phyloP scores from a whole-genome alignment of 176 grass and related monocot genomes.

The Puccinellia tenuiflora region DNA sequence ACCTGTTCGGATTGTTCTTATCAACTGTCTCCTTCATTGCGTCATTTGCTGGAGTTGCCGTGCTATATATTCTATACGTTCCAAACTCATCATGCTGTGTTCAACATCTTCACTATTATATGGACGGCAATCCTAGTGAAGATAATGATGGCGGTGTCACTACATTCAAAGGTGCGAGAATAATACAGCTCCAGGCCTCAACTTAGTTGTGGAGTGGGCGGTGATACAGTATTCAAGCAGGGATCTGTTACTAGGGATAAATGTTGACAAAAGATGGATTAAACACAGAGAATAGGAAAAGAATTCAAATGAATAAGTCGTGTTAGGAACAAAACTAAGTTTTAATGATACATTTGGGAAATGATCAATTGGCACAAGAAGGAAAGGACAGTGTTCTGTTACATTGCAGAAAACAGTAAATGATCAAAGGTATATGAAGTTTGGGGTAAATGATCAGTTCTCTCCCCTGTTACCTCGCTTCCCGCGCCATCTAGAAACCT shows the following conservation, averaged over 20 bases:
- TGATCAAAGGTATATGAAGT: neutral
- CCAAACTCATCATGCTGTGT: slow-evolving; percentile 47
- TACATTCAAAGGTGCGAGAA: slow-evolving; percentile 76
- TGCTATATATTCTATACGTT: slow-evolving; percentile 61
- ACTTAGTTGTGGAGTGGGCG: neutral
- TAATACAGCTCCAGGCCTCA: neutral
- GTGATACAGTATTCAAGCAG: neutral
- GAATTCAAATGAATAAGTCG: neutral
- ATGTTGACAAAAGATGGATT: neutral
- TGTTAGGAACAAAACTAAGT: neutral
- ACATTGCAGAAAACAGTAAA: neutral
- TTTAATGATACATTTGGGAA: neutral
- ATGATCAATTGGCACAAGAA: neutral
- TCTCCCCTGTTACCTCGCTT: neutral
- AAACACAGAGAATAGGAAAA: neutral
- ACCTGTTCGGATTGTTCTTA: slow-evolving; percentile 68
- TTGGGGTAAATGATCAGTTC: neutral
- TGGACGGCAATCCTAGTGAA: slow-evolving; percentile 71
- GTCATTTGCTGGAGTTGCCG: slow-evolving; percentile 56
- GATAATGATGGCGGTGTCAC: slow-evolving; percentile 74
- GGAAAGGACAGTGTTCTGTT: neutral
- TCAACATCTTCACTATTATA: slow-evolving; percentile 87
- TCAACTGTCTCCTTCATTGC: slow-evolving; percentile 72
- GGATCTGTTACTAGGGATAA: neutral
- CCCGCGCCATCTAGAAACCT: neutral